Conservation (phyloP, 164 flowering plant genomes). For the Tetracentron sinense region DNA sequence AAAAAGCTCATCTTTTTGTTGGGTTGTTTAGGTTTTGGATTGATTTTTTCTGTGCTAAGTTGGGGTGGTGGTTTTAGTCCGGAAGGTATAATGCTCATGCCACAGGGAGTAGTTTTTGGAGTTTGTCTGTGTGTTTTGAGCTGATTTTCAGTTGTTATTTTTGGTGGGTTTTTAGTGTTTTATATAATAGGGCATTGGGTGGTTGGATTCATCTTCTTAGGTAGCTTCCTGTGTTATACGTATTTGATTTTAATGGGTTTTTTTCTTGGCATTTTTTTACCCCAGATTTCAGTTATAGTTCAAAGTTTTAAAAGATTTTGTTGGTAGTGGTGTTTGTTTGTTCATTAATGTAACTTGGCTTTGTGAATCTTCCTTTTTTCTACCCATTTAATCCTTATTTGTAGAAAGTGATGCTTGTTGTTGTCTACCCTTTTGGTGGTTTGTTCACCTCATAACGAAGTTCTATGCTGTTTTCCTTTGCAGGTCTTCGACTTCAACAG, state of each 20-base stretch:
- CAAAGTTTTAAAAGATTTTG: too few species aligned
- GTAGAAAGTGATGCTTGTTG: background rate
- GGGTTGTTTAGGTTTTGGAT: background rate
- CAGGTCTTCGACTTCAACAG: constrained; percentile 1
- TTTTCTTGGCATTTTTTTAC: background rate
- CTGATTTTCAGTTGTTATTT: background rate
- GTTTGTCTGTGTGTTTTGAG: background rate
- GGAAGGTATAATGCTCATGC: constrained; percentile 8
- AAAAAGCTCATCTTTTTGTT: constrained; percentile 12
- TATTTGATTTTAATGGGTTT: background rate
- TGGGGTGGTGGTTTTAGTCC: constrained; percentile 6
- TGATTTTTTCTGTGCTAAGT: background rate
- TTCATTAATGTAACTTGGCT: background rate
- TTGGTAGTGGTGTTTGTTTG: background rate
- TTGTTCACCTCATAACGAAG: constrained; percentile 7
- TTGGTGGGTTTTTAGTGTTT: background rate
- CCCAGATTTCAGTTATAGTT: background rate
- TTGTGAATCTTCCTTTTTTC: background rate
- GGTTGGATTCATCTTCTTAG: too few species aligned
- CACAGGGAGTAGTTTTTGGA: background rate
- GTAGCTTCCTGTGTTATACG: too few species aligned
- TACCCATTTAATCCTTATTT: background rate
- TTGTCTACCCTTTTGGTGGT: constrained; percentile 15
- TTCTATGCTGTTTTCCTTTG: constrained; percentile 16
- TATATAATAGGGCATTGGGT: constrained; percentile 2